A percentile compares a stretch with the other conserved stretches of the same genome.
Evolutionary conservation across 2,329 filamentous ascomycete species (phyloP).

Genomic region (Dothistroma septosporum): DNA sequence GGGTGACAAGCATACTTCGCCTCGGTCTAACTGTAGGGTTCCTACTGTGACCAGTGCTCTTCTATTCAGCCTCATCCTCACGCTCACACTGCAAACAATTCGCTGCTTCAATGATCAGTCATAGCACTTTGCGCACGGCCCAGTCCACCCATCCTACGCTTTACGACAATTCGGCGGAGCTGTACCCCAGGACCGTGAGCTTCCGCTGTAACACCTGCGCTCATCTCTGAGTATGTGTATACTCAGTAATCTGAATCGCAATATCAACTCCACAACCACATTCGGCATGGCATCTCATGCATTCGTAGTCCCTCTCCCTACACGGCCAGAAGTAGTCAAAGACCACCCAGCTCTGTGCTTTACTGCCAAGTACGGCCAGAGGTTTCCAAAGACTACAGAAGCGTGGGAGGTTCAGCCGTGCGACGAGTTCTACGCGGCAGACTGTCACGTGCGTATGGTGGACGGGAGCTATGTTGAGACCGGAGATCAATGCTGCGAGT

Average conservation of each 20-base stretch:
- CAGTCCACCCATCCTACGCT: too few relatives aligned
- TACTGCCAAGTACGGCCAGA: conserved; percentile 12
- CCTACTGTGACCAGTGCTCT: not conserved
- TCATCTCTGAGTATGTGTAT: not conserved
- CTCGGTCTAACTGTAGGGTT: not conserved
- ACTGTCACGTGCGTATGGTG: conserved; percentile 8
- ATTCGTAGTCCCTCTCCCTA: not conserved
- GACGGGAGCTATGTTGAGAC: conserved; percentile 2
- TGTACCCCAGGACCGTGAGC: too few relatives aligned
- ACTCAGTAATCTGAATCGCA: not conserved
- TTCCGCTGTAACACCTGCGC: not conserved
- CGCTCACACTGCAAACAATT: too few relatives aligned
- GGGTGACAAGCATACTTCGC: not conserved
- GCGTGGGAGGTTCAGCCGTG: conserved; percentile 5
- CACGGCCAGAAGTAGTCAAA: not conserved
- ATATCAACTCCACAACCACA: not conserved
- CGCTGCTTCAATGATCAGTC: too few relatives aligned
- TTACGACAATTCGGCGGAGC: too few relatives aligned
- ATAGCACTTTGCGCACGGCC: too few relatives aligned
- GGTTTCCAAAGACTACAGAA: conserved; percentile 12
- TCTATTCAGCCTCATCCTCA: not conserved
- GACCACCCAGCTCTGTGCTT: conserved; percentile 11
- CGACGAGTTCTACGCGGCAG: conserved; percentile 9
- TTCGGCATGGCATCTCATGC: not conserved
- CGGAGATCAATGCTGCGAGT: conserved; percentile 8